Base-by-base conservation (phyloP, 768 basidiomycete species). In the Pleurotus tuber-regium region DNA sequence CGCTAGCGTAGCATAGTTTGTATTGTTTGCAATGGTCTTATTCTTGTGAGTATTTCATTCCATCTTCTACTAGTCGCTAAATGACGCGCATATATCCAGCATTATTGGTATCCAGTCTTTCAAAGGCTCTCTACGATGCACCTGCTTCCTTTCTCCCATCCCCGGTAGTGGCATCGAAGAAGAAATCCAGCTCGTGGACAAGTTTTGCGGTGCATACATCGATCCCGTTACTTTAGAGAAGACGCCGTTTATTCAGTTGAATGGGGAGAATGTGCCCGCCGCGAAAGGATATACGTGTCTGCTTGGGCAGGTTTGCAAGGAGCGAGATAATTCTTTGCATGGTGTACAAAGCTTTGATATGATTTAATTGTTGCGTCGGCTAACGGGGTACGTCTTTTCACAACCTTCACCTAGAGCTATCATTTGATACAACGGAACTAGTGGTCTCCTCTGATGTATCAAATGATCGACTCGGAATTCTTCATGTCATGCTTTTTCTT, bases 31-130 rank as follows among this genome's bases (percentile, higher is more conserved):
- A 0, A 86, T 93, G 72, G 69, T 83, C 10, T 62, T 98, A 4
- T 97, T 98, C 67, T 92, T 90, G 89, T 91, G 72, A 26, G 42
- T 43, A n/a, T n/a, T n/a, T n/a, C n/a, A n/a, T n/a, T n/a, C n/a
- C n/a, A n/a, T n/a, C n/a, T n/a, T n/a, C n/a, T n/a, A n/a, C n/a
- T n/a, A n/a, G n/a, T n/a, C n/a, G n/a, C n/a, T n/a, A n/a, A n/a
- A n/a, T n/a, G n/a, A n/a, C n/a, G n/a, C 44, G 8, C 24, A 24
- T 23, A 42, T 31, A 1, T 26, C 1, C 55, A 89, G 91, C 3
- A 89, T 98, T 61, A 89, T 97, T 51, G 95, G 96, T n/a, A 81
- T 97, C 1, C 92, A 98, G 59, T 82, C 90, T 0, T 99, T 99
- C 74, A 83, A 86, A 52, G 93, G 92, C 1, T 94, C 92, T 1